A percentile compares a stretch with the other conserved stretches of the same genome.
Conservation (phyloP, 208 protist species). For the Crithidia mellificae region DNA sequence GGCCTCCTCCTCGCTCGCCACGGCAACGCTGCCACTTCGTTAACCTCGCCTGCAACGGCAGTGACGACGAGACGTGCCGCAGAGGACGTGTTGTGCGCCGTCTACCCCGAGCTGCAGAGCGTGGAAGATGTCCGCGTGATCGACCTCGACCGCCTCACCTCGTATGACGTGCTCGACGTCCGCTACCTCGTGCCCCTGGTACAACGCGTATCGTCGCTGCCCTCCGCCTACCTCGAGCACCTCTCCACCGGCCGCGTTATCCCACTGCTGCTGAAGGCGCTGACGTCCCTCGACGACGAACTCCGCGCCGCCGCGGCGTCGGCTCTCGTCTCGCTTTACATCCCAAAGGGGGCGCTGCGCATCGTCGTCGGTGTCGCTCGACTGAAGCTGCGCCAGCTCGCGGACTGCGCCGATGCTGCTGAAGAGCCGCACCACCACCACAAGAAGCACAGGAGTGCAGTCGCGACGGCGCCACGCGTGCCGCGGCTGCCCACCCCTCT, state of each 20-base stretch:
- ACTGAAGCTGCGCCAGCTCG: conserved; percentile 70
- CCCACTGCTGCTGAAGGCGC: conserved; percentile 66
- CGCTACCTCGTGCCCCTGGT: conserved; percentile 86
- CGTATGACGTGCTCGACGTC: conserved; percentile 53
- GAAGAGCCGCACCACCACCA: not conserved
- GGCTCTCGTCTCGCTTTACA: conserved; percentile 49
- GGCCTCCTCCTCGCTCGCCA: conserved; percentile 40
- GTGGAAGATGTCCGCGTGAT: conserved; percentile 49
- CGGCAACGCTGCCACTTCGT: no score
- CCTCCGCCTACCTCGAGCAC: conserved; percentile 33
- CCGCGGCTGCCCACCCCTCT: conserved; percentile 76
- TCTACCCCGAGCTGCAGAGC: conserved; percentile 72
- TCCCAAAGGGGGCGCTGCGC: conserved; percentile 51
- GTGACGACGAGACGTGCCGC: conserved; percentile 6
- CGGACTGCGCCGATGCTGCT: not conserved
- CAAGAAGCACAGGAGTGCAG: no score
- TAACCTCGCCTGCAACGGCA: no score
- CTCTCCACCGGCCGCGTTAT: conserved; percentile 58
- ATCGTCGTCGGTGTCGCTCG: conserved; percentile 73
- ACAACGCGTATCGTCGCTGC: conserved; percentile 69
- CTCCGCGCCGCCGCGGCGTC: conserved; percentile 58
- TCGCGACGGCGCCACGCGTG: no score
- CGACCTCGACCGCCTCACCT: conserved; percentile 40
- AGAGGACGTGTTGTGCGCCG: conserved; percentile 52
- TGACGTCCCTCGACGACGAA: conserved; percentile 59